phyloP scores from a whole-genome alignment of 805 yeast species.

The Zygosaccharomyces lentus region DNA sequence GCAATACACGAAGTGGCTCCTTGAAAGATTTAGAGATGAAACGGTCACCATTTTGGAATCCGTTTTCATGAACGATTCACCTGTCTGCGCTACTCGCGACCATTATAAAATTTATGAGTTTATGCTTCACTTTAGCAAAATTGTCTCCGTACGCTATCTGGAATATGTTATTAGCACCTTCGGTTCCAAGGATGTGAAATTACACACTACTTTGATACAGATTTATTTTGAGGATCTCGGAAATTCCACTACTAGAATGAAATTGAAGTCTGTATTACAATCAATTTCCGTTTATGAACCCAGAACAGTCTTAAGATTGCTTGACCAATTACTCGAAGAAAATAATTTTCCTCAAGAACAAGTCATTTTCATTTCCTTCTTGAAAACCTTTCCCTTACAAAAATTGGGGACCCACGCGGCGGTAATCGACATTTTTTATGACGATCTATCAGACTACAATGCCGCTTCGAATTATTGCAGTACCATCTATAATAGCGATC shows the following conservation, averaged over 20 bases:
- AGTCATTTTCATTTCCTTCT: conserved; percentile 12
- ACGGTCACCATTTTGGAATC: conserved; percentile 36
- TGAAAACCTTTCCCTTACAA: conserved; percentile 52
- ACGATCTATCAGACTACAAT: conserved; percentile 51
- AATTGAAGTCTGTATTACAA: conserved; percentile 37
- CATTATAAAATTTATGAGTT: conserved; percentile 50
- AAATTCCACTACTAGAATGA: conserved; percentile 20
- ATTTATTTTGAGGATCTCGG: conserved; percentile 39
- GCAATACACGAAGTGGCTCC: conserved; percentile 48
- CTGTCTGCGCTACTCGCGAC: conserved; percentile 56
- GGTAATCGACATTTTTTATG: conserved; percentile 57
- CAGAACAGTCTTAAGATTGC: conserved; percentile 30
- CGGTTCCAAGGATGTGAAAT: conserved; percentile 35
- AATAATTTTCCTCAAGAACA: conserved; percentile 7
- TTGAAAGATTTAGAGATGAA: conserved; percentile 37
- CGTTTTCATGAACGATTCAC: conserved; percentile 64
- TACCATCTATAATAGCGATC: conserved; percentile 40
- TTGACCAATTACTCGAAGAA: conserved; percentile 10
- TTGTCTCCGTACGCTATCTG: conserved; percentile 44
- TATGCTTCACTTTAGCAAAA: conserved; percentile 34
- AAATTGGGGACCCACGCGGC: conserved; percentile 57
- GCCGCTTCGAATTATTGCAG: conserved; percentile 62
- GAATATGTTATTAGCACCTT: conserved; percentile 44
- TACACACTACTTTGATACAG: conserved; percentile 44
- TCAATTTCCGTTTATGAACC: conserved; percentile 40